phyloP scores from a whole-genome alignment of 2,329 filamentous ascomycete genomes.

The Ambrosiella xylebori region DNA sequence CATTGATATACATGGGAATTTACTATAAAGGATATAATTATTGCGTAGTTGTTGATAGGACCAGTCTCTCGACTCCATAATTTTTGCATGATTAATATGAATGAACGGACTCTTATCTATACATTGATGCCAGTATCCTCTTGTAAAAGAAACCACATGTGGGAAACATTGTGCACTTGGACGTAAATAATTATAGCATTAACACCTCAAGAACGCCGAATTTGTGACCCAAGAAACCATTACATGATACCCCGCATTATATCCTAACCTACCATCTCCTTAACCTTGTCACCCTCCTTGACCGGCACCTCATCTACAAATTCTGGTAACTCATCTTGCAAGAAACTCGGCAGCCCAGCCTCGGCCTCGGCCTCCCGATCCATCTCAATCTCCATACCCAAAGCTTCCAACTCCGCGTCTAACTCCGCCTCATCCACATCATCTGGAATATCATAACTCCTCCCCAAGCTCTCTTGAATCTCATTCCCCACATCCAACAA shows the following conservation, averaged over 20 bases:
- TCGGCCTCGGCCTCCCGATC: slow-evolving; percentile 44
- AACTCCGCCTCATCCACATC: slow-evolving; percentile 94
- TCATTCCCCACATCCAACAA: slow-evolving; percentile 95
- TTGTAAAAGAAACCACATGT: too few species aligned
- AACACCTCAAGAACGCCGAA: too few species aligned
- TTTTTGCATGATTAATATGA: too few species aligned
- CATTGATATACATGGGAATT: too few species aligned
- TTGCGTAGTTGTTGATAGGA: too few species aligned
- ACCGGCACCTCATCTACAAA: slow-evolving; percentile 87
- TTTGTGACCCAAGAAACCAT: neutral
- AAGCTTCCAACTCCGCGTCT: slow-evolving; percentile 86
- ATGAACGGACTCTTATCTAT: too few species aligned
- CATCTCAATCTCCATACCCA: slow-evolving; percentile 86
- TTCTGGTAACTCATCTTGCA: slow-evolving; percentile 74
- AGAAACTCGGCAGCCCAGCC: slow-evolving; percentile 61
- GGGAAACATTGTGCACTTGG: too few species aligned
- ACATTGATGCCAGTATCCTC: too few species aligned
- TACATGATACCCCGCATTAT: neutral
- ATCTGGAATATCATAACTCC: slow-evolving; percentile 88
- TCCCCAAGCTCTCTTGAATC: slow-evolving; percentile 83
- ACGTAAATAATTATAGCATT: too few species aligned
- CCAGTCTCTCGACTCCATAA: too few species aligned
- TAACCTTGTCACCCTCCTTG: slow-evolving; percentile 55
- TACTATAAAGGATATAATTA: too few species aligned
- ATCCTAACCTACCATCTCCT: slow-evolving; percentile 45